A percentile compares a stretch with the other conserved stretches of the same genome.
These are phyloP conservation scores for Beauveria varroae DNA, from an alignment of 2,329 filamentous ascomycete genomes.

Conservation along the genomic window DNA sequence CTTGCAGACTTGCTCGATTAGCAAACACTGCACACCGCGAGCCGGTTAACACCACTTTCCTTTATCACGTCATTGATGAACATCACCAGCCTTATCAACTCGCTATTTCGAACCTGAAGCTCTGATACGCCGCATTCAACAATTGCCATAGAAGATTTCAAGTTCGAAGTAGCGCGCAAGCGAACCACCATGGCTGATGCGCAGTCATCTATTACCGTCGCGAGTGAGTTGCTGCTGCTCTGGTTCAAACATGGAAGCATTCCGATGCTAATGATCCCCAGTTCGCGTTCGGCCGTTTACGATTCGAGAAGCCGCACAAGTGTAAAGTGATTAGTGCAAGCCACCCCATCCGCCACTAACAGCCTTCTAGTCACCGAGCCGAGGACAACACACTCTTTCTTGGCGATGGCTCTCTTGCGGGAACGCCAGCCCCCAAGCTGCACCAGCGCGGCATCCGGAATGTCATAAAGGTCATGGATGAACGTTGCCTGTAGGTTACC, in stretches of 20 bases:
- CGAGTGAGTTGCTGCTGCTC: conserved; percentile 33
- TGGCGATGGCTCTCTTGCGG: conserved; percentile 94
- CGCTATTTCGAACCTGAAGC: not conserved
- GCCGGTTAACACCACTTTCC: not conserved
- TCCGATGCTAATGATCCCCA: conserved; percentile 27
- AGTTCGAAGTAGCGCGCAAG: not conserved
- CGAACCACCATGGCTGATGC: conserved; percentile 2
- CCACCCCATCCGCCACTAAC: conserved; percentile 10
- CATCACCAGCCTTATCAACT: not conserved
- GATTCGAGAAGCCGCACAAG: conserved; percentile 89
- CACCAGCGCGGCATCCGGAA: conserved; percentile 79
- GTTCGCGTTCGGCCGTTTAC: conserved; percentile 66
- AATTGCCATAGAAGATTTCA: not conserved
- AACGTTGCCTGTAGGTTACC: conserved; percentile 77
- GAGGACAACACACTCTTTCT: conserved; percentile 89
- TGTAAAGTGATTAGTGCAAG: conserved; percentile 40
- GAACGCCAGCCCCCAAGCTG: conserved; percentile 74
- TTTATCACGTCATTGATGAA: not conserved
- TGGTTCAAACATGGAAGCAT: not conserved
- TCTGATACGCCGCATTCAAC: not conserved
- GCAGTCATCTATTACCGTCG: conserved; percentile 51
- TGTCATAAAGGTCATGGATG: conserved; percentile 94
- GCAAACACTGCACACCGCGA: conserved; percentile 3
- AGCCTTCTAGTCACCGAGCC: conserved; percentile 43
- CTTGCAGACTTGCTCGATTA: not conserved